These are phyloP conservation scores for Aspergillus aculeatus DNA, from an alignment of 2,329 filamentous ascomycete species.

Conservation along the genomic window DNA sequence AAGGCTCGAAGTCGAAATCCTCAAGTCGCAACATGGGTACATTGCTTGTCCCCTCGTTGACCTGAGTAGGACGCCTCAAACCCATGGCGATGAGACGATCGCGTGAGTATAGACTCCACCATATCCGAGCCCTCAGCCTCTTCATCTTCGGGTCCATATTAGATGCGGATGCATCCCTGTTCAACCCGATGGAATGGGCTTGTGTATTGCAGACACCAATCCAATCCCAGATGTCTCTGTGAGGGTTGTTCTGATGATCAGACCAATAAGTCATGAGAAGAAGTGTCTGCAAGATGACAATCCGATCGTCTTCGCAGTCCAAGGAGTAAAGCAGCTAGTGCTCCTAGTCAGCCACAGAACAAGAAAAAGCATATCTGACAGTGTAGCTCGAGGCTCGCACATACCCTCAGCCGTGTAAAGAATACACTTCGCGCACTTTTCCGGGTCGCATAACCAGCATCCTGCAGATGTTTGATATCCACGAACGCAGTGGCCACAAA, in stretches of 20 bases:
- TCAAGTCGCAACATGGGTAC: slow-evolving; percentile 79
- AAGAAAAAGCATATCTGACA: slow-evolving; percentile 34
- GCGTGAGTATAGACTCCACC: slow-evolving; percentile 93
- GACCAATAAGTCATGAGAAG: slow-evolving; percentile 93
- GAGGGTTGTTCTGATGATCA: slow-evolving; percentile 77
- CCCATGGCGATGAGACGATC: slow-evolving; percentile 85
- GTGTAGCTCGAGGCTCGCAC: background rate
- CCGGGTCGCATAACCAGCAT: slow-evolving; percentile 70
- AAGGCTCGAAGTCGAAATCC: slow-evolving; percentile 72
- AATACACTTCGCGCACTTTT: slow-evolving; percentile 80
- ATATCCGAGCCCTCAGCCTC: slow-evolving; percentile 80
- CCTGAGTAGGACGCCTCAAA: slow-evolving; percentile 81
- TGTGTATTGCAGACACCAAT: slow-evolving; percentile 26
- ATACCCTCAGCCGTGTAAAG: slow-evolving; percentile 76
- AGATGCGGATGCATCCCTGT: slow-evolving; percentile 18
- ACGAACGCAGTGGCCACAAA: slow-evolving; percentile 84
- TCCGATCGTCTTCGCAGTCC: slow-evolving; percentile 83
- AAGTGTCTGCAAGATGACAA: slow-evolving; percentile 78
- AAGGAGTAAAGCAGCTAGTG: slow-evolving; percentile 78
- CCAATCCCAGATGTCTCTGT: slow-evolving; percentile 62
- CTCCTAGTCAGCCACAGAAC: slow-evolving; percentile 6
- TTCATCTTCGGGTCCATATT: slow-evolving; percentile 20
- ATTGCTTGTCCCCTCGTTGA: slow-evolving; percentile 86
- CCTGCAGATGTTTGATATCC: slow-evolving; percentile 68
- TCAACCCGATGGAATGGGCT: slow-evolving; percentile 25